These are phyloP conservation scores for Daldinia caldariorum DNA, from an alignment of 495 filamentous ascomycete species.

Conservation along the genomic window DNA sequence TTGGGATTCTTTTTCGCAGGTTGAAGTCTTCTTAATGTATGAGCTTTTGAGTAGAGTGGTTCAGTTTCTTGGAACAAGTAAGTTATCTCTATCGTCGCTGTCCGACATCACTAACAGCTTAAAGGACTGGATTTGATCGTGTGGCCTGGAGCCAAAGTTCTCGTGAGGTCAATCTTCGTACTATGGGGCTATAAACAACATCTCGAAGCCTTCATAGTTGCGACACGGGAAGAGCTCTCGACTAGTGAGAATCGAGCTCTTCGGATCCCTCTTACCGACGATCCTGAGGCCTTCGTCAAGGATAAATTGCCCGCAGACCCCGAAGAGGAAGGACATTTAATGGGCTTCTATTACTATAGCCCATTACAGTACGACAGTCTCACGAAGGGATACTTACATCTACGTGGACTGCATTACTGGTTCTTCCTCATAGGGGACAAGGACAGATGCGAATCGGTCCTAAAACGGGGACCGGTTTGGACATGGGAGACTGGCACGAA, in stretches of 20 bases:
- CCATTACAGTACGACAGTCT: neutral
- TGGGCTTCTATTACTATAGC: neutral
- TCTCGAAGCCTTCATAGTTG: neutral
- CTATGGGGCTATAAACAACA: neutral
- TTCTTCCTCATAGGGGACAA: slow-evolving; percentile 13
- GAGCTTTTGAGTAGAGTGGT: neutral
- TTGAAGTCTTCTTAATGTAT: neutral
- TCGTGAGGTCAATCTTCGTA: neutral
- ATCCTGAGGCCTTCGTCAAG: neutral
- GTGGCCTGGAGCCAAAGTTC: neutral
- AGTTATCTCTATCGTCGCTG: neutral
- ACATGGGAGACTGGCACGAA: neutral
- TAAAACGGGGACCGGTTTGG: slow-evolving; percentile 7
- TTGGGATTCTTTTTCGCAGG: neutral
- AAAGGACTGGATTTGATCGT: neutral
- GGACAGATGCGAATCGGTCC: slow-evolving; percentile 9
- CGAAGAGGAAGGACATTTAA: neutral
- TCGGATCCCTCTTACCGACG: neutral
- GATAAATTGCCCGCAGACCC: neutral
- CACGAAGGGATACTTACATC: neutral
- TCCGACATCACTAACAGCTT: neutral
- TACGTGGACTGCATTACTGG: neutral
- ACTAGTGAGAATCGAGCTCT: neutral
- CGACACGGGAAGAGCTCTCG: neutral
- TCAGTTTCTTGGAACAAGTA: neutral